Percentiles rank a stretch among this genome's conserved stretches.
These are phyloP conservation scores for Colletotrichum cordylinicola DNA, from an alignment of 2,329 filamentous ascomycete species.

Conservation along the genomic window DNA sequence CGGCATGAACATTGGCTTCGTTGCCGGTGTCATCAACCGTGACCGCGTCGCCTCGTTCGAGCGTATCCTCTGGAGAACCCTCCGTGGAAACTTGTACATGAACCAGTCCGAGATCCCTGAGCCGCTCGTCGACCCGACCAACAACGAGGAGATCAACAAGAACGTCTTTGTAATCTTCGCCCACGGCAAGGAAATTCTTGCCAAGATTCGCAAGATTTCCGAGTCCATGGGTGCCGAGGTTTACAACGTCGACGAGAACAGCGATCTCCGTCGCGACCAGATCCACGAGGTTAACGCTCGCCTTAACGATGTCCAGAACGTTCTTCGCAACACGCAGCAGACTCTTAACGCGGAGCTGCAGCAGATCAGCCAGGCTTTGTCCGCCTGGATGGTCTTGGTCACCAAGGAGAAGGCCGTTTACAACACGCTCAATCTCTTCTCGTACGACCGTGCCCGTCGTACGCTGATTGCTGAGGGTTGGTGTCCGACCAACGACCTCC, in stretches of 20 bases:
- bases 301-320: slow-evolving; percentile 87
- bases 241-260: slow-evolving; percentile 97
- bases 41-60: slow-evolving; percentile 96
- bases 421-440: slow-evolving; percentile 93
- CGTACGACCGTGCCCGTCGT: slow-evolving; percentile 93
- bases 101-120: slow-evolving; percentile 99
- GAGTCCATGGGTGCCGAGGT: slow-evolving; percentile 95
- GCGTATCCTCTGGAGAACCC: slow-evolving; percentile 94
- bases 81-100: slow-evolving; percentile 99
- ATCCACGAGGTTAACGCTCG: slow-evolving; percentile 97
- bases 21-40: slow-evolving; percentile 92
- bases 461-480: slow-evolving; percentile 97
- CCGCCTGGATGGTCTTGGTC: slow-evolving; percentile 96
- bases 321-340: slow-evolving; percentile 92
- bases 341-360: slow-evolving; percentile 92
- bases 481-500: slow-evolving; percentile 91
- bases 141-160: slow-evolving; percentile 92
- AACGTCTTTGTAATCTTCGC: slow-evolving; percentile 99
- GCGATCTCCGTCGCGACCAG: slow-evolving; percentile 92
- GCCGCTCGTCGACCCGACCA: slow-evolving; percentile 87
- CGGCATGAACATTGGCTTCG: slow-evolving; percentile 98
- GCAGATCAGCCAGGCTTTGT: slow-evolving; percentile 90
- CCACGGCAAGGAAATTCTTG: slow-evolving; percentile 96
- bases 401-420: slow-evolving; percentile 99
- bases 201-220: slow-evolving; percentile 98